Percentiles rank a stretch among this genome's conserved stretches.
Evolutionary conservation across 257 asterid species (phyloP).

Genomic region (Mentha longifolia): DNA sequence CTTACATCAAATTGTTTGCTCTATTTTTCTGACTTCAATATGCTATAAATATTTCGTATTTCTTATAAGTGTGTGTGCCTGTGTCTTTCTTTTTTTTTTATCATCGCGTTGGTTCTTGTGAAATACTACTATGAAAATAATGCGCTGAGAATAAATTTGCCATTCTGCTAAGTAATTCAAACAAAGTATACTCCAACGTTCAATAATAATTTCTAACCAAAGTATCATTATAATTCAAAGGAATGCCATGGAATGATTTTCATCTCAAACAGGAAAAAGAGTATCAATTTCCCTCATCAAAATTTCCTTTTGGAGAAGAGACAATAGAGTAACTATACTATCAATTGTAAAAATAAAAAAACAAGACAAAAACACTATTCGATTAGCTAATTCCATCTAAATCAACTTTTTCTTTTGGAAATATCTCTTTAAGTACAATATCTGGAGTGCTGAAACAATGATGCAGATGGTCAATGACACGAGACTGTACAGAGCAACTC

Average conservation of each 20-base stretch:
- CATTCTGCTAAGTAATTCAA: background rate
- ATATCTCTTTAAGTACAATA: constrained; percentile 63
- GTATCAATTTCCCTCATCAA: constrained; percentile 17
- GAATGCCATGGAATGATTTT: background rate
- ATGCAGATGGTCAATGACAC: constrained; percentile 76
- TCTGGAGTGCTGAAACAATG: constrained; percentile 56
- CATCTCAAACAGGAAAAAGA: background rate
- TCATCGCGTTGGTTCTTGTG: too few relatives aligned
- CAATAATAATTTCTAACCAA: background rate
- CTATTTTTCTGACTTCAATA: background rate
- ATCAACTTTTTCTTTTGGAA: constrained; percentile 91
- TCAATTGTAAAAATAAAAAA: constrained; percentile 17
- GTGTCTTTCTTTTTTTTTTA: background rate
- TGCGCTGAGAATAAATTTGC: background rate
- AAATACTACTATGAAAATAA: too few relatives aligned
- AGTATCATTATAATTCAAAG: background rate
- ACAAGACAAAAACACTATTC: background rate
- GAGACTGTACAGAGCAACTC: constrained; percentile 84
- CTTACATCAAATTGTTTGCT: constrained; percentile 7
- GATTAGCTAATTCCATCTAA: constrained; percentile 40
- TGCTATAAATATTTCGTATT: background rate
- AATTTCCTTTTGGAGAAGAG: background rate
- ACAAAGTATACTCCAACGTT: background rate
- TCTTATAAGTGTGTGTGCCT: background rate
- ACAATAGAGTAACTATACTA: background rate